phyloP scores from a whole-genome alignment of 2,329 filamentous ascomycete species.

The Botrytis paeoniae region DNA sequence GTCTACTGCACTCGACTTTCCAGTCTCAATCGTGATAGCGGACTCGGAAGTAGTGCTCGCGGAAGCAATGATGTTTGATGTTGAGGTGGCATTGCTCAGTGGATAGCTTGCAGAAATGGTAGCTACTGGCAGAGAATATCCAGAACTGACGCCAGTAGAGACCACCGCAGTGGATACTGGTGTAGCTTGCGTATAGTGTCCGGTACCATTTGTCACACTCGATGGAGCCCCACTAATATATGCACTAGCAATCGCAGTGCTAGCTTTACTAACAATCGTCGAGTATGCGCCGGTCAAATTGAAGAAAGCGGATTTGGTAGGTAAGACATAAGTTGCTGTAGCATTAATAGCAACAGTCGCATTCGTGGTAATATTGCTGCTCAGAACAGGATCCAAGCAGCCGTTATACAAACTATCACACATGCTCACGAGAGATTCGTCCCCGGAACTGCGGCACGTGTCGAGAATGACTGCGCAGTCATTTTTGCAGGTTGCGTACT shows the following conservation, averaged over 20 bases:
- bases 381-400: conserved; percentile 9
- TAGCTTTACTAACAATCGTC: not conserved
- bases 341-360: not conserved
- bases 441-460: not conserved
- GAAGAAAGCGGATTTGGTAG: not conserved
- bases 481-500: conserved; percentile 5
- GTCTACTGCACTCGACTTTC: not conserved
- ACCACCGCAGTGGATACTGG: not conserved
- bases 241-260: not conserved
- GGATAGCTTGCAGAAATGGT: not conserved
- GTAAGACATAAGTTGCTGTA: not conserved
- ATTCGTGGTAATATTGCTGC: conserved; percentile 2
- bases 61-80: not conserved
- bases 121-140: not conserved
- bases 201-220: not conserved
- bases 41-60: not conserved
- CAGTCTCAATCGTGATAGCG: not conserved
- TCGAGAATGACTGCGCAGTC: conserved; percentile 1
- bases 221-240: not conserved
- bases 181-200: not conserved
- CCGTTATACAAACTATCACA: conserved; percentile 15
- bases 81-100: not conserved
- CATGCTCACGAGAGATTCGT: not conserved
- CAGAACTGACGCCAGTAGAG: not conserved
- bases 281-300: not conserved